These are phyloP conservation scores for Orbilia blumenaviensis DNA, from an alignment of 2,329 filamentous ascomycete genomes.

Conservation along the genomic window DNA sequence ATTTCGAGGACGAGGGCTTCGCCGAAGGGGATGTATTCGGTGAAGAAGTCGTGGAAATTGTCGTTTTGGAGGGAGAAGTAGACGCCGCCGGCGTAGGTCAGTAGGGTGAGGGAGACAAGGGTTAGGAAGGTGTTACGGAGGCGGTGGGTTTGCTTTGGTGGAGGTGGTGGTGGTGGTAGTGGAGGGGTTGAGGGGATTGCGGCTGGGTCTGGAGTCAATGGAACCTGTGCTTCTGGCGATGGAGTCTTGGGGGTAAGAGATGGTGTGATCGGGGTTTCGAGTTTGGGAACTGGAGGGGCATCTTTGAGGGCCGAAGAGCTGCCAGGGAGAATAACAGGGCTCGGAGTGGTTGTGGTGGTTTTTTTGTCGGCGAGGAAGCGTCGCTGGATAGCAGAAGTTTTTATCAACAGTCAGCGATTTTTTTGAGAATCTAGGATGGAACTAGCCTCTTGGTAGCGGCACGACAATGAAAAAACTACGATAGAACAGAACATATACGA, in stretches of 20 bases:
- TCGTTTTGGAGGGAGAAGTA: slow-evolving; percentile 94
- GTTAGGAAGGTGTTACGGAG: slow-evolving; percentile 81
- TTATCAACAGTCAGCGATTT: slow-evolving; percentile 4
- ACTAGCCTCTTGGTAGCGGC: no score
- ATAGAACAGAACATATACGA: no score
- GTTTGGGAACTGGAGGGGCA: slow-evolving; percentile 55
- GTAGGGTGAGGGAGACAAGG: slow-evolving; percentile 76
- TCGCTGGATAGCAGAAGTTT: slow-evolving; percentile 50
- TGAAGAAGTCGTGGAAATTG: slow-evolving; percentile 99
- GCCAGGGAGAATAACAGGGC: slow-evolving; percentile 56
- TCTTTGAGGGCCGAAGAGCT: slow-evolving; percentile 58
- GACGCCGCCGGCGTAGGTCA: slow-evolving; percentile 86
- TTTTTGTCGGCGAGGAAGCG: slow-evolving; percentile 44
- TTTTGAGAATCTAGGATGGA: no score
- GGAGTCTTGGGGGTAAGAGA: slow-evolving; percentile 59
- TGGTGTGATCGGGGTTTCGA: slow-evolving; percentile 56
- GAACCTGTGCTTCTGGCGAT: slow-evolving; percentile 63
- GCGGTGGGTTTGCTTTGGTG: slow-evolving; percentile 72
- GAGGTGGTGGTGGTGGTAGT: slow-evolving; percentile 61
- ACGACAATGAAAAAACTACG: no score
- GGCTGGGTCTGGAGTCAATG: slow-evolving; percentile 62
- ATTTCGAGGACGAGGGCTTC: slow-evolving; percentile 95
- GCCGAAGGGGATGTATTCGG: slow-evolving; percentile 92
- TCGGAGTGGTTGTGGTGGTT: slow-evolving; percentile 33
- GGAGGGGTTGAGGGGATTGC: slow-evolving; percentile 62